Percentiles rank a stretch among this genome's conserved stretches.
Evolutionary conservation across 306 rosid species (phyloP).

Genomic region (Psophocarpus tetragonolobus): DNA sequence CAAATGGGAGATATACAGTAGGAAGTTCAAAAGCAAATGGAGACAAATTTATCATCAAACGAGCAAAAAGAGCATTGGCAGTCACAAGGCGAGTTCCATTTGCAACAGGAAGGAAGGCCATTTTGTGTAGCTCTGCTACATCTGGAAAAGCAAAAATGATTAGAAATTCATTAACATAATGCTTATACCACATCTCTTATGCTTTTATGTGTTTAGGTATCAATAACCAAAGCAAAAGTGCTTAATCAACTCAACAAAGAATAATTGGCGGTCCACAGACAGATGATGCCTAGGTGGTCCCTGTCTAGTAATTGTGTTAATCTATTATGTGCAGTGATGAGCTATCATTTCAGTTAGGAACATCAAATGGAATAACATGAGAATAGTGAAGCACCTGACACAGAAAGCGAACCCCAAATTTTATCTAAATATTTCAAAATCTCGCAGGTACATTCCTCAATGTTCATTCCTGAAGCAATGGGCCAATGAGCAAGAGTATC

Average conservation of each 20-base stretch:
- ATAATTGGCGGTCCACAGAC: background rate
- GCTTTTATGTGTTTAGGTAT: background rate
- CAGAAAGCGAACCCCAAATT: constrained; percentile 79
- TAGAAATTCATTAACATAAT: constrained; percentile 1
- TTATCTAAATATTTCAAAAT: constrained; percentile 84
- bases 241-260: constrained; percentile 10
- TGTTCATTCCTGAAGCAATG: constrained; percentile 72
- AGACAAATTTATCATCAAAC: constrained; percentile 77
- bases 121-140: constrained; percentile 57
- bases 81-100: constrained; percentile 93
- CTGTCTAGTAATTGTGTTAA: background rate
- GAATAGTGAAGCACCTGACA: constrained; percentile 62
- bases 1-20: constrained; percentile 73
- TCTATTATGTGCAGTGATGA: background rate
- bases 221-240: constrained; percentile 10
- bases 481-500: constrained; percentile 99
- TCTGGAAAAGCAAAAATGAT: constrained; percentile 53
- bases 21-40: constrained; percentile 99
- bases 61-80: constrained; percentile 79
- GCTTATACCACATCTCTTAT: background rate
- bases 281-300: background rate
- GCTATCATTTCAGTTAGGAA: background rate
- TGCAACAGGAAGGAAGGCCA: constrained; percentile 93
- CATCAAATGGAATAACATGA: constrained; percentile 9
- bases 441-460: constrained; percentile 86